Base-by-base conservation (phyloP, 1,284 basidiomycete genomes). In the Rhodotorula sp. region DNA sequence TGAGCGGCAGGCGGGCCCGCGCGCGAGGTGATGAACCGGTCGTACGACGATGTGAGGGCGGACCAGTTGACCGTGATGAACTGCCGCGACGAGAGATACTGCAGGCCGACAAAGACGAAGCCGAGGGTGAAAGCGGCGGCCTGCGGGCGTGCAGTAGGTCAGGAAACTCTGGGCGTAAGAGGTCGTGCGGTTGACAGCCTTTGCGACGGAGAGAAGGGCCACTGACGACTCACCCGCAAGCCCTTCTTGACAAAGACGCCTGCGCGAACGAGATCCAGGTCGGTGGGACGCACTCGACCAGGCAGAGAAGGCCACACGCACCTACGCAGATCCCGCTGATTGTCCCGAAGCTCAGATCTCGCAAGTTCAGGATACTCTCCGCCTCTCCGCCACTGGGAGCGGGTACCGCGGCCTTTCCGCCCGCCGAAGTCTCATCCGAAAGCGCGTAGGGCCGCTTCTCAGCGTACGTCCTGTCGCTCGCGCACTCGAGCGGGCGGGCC, bases 221-320 rank as follows among this genome's bases (percentile, higher is more conserved):
- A 36, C 17, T 4, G 34, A 5, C 7, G 32, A 50, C 71, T 34
- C 50, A 74, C 73, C 60, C 74, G 70, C 34, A 79, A 50, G 1
- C 78, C 78, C 66, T 79, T 79, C 71, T 78, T 79, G 48, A 79
- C 72, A 51, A 79, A 79, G 2, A 79, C 66, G 15, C 78, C 53
- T 54, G 53, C 32, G 15, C 4, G 29, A n/a, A n/a, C 10, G n/a
- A 29, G 21, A n/a, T 10, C 5, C 5, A 3, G 1, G 22, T 7
- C 46, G 22, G 46, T 5, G 10, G 22, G 22, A n/a, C 22, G 27
- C 27, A 22, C 17, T 13, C 3, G 9, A 32, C 32, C 6, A 3
- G 8, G 19, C 3, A n/a, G 9, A 21, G 21, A 34, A 53, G 29
- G 2, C 6, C 10, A 25, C 27, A 34, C 53, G 29, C 53, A 54